Evolutionary conservation across 108 stramenopile species (phyloP).

Genomic region (Cylindrotheca fusiformis): DNA sequence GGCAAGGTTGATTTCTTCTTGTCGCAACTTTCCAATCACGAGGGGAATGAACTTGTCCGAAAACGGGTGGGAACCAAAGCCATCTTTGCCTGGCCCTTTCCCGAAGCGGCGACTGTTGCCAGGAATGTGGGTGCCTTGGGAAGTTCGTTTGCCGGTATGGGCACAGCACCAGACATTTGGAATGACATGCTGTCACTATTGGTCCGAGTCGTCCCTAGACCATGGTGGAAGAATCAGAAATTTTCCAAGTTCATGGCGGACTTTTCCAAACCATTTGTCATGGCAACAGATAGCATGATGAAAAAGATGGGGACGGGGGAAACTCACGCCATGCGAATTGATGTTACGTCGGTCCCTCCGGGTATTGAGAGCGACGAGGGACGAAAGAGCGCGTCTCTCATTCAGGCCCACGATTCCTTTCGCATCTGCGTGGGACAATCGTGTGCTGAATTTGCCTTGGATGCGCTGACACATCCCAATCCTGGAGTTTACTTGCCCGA

Average conservation of each 20-base stretch:
- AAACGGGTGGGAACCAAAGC: slow-evolving; percentile 43
- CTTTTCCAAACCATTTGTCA: slow-evolving; percentile 58
- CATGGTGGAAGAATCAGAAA: slow-evolving; percentile 41
- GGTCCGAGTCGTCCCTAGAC: slow-evolving; percentile 46
- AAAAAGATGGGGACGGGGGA: slow-evolving; percentile 32
- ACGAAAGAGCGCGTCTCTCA: slow-evolving; percentile 26
- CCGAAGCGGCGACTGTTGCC: slow-evolving; percentile 64
- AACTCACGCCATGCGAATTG: slow-evolving; percentile 70
- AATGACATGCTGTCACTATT: slow-evolving; percentile 55
- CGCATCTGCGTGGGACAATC: slow-evolving; percentile 60
- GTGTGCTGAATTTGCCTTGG: slow-evolving; percentile 61
- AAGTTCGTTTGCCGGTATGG: slow-evolving; percentile 54
- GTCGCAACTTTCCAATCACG: neutral
- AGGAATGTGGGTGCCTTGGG: slow-evolving; percentile 30
- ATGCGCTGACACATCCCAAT: slow-evolving; percentile 33
- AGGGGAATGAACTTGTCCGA: slow-evolving; percentile 20
- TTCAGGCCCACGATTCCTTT: slow-evolving; percentile 61
- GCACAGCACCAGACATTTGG: slow-evolving; percentile 65
- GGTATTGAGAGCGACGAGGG: neutral
- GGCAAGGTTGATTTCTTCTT: slow-evolving; percentile 54
- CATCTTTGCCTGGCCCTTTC: slow-evolving; percentile 71
- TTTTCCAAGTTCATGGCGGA: slow-evolving; percentile 62
- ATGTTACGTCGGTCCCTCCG: slow-evolving; percentile 30
- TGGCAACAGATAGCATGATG: slow-evolving; percentile 36
- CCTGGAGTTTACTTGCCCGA: slow-evolving; percentile 50